Base-by-base conservation (phyloP, 306 rosid genomes). In the Acmispon strigosus region DNA sequence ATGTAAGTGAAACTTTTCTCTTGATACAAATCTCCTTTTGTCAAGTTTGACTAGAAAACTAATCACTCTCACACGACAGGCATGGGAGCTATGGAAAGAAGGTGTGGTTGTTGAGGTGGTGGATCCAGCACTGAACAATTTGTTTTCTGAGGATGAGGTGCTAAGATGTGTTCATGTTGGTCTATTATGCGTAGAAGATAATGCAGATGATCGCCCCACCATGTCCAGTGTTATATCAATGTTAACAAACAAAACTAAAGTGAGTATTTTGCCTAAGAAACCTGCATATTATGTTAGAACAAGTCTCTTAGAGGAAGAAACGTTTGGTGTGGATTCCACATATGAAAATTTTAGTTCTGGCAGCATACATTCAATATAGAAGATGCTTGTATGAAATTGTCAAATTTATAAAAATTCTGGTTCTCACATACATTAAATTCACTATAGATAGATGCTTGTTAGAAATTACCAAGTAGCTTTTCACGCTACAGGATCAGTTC, bases 101-200 rank as follows among this genome's bases (percentile, higher is more conserved):
- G 83, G 59, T 0, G 42, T 4, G 0, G 36, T 17, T 5, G 16
- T 60, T 51, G 42, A 79, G 15, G 14, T 79, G 57, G 45, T 61
- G 24, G 83, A 74, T 60, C 62, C 48, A 53, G 1, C 16, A 11
- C 4, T 74, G 20, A 54, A 39, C 0, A 66, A 64, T 11, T 60
- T 74, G 1, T 70, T 58, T 32, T 29, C 49, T 2, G 37, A 12
- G 0, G 69, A 80, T 5, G 47, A 80, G 34, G 54, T 77, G 10
- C 22, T 64, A 2, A 73, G 76, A 80, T 74, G 66, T 36, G 48
- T 80, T 7, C 80, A 80, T 4, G 50, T 32, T 44, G 78, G 80
- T 22, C 42, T 79, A 0, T 36, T 70, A 18, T 57, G 80, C 7
- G 76, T 74, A 44, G 79, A 79, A 67, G 72, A 73, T 7, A 24